phyloP scores from a whole-genome alignment of 2,329 filamentous ascomycete species.

The Tricladium varicosporioides region DNA sequence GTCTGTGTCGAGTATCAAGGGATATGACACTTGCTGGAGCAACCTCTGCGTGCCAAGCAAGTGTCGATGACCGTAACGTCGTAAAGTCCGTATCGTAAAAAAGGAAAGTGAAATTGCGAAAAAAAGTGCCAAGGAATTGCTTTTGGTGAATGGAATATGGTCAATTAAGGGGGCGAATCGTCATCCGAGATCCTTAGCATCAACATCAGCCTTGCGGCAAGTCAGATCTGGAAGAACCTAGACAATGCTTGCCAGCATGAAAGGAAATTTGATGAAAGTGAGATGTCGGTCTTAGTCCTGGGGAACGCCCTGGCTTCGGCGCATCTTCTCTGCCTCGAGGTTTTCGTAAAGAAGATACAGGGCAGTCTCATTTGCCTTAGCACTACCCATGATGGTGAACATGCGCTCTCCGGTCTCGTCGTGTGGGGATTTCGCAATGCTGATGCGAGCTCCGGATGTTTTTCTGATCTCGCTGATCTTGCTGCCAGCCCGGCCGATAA shows the following conservation, averaged over 20 bases:
- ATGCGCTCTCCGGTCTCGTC: slow-evolving; percentile 98
- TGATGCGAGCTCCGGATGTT: slow-evolving; percentile 93
- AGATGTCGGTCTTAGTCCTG: slow-evolving; percentile 30
- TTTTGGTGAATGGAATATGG: slow-evolving; percentile 34
- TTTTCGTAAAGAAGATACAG: slow-evolving; percentile 98
- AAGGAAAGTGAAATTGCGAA: slow-evolving; percentile 32
- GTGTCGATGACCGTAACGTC: slow-evolving; percentile 37
- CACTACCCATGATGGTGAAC: slow-evolving; percentile 98
- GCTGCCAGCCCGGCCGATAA: slow-evolving; percentile 90
- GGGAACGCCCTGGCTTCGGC: slow-evolving; percentile 72
- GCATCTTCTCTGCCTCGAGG: slow-evolving; percentile 98
- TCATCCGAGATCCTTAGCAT: slow-evolving; percentile 43
- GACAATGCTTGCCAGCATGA: slow-evolving; percentile 48
- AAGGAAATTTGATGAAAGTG: slow-evolving; percentile 42
- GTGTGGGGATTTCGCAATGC: slow-evolving; percentile 92
- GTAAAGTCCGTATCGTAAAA: slow-evolving; percentile 36
- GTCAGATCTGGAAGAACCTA: slow-evolving; percentile 55
- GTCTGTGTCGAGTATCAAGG: slow-evolving; percentile 34
- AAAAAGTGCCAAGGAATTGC: slow-evolving; percentile 34
- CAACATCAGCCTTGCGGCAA: slow-evolving; percentile 60
- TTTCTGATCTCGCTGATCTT: slow-evolving; percentile 99
- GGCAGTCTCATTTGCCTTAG: slow-evolving; percentile 91
- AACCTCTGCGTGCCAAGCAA: slow-evolving; percentile 29
- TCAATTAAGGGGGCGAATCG: slow-evolving; percentile 31
- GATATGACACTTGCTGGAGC: slow-evolving; percentile 28